A percentile compares a stretch with the other conserved stretches of the same genome.
These are phyloP conservation scores for Cladosporium sp. DNA, from an alignment of 2,329 filamentous ascomycete genomes.

Conservation along the genomic window DNA sequence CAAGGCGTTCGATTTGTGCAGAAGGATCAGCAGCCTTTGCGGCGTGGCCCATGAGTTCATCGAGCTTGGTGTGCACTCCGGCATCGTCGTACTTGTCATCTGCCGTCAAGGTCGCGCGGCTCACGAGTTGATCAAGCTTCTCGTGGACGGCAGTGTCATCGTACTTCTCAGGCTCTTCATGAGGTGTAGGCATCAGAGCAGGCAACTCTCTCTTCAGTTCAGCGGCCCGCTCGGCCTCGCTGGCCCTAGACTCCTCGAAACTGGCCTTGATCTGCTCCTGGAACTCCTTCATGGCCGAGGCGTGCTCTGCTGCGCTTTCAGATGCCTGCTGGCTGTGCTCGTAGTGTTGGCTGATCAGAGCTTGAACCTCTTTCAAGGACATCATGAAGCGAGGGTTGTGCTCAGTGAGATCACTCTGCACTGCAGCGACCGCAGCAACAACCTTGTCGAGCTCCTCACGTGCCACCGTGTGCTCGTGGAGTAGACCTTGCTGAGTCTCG, in stretches of 20 bases:
- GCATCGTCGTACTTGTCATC: conserved; percentile 68
- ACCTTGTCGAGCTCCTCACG: conserved; percentile 78
- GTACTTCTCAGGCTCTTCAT: conserved; percentile 51
- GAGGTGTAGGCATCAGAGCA: conserved; percentile 47
- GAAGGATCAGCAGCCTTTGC: conserved; percentile 69
- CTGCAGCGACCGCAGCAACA: conserved; percentile 68
- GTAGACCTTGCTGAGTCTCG: conserved; percentile 71
- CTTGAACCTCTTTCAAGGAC: conserved; percentile 80
- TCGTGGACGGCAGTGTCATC: conserved; percentile 56
- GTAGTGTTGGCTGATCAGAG: conserved; percentile 81
- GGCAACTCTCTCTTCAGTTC: conserved; percentile 48
- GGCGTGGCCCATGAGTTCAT: conserved; percentile 62
- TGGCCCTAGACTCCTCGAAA: conserved; percentile 47
- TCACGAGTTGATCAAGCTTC: conserved; percentile 57
- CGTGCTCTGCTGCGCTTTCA: conserved; percentile 39
- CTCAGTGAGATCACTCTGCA: conserved; percentile 78
- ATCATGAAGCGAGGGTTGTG: conserved; percentile 87
- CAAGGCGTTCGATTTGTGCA: conserved; percentile 76
- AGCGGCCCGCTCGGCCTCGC: conserved; percentile 44
- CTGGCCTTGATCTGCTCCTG: conserved; percentile 46
- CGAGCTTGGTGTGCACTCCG: conserved; percentile 47
- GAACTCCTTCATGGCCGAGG: conserved; percentile 47
- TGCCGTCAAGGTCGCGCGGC: conserved; percentile 48
- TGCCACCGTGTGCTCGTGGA: conserved; percentile 79
- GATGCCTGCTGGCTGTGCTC: conserved; percentile 73